Evolutionary conservation across 1,284 basidiomycete genomes (phyloP).

Genomic region (Ustilago trichophora): DNA sequence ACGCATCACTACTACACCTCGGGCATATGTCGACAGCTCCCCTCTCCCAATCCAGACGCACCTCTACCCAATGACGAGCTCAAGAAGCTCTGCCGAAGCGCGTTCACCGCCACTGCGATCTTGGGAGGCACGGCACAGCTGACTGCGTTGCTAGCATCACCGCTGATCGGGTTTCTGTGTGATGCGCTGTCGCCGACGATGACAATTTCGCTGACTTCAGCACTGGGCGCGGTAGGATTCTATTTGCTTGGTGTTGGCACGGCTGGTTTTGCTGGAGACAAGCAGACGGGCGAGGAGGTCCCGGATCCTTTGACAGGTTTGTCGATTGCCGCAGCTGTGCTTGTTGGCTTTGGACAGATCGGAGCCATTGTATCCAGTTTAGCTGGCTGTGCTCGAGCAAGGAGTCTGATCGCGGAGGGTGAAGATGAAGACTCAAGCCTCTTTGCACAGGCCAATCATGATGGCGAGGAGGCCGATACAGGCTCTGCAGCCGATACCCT

Average conservation of each 20-base stretch:
- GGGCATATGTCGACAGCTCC: constrained; percentile 36
- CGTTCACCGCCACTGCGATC: constrained; percentile 48
- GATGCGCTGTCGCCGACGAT: constrained; percentile 33
- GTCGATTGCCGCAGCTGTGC: constrained; percentile 39
- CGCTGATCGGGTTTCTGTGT: constrained; percentile 42
- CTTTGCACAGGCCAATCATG: neutral
- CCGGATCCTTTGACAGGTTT: constrained; percentile 32
- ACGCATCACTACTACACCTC: constrained; percentile 53
- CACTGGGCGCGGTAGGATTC: constrained; percentile 35
- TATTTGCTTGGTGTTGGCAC: constrained; percentile 36
- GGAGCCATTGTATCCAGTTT: constrained; percentile 49
- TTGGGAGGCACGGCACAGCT: constrained; percentile 49
- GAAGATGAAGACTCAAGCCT: neutral
- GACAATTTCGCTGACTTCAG: constrained; percentile 34
- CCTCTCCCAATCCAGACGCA: constrained; percentile 33
- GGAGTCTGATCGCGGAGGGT: constrained; percentile 6
- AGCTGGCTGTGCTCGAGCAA: constrained; percentile 39
- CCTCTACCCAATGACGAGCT: constrained; percentile 45
- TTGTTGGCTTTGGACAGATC: constrained; percentile 48
- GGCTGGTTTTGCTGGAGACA: constrained; percentile 22
- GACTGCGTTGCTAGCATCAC: constrained; percentile 42
- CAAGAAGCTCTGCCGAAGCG: constrained; percentile 48
- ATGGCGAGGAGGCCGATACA: neutral
- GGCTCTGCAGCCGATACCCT: neutral
- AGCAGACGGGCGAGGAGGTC: constrained; percentile 25